These are phyloP conservation scores for Uronychia setigera DNA, from an alignment of 73 alveolate genomes.

Conservation along the genomic window DNA sequence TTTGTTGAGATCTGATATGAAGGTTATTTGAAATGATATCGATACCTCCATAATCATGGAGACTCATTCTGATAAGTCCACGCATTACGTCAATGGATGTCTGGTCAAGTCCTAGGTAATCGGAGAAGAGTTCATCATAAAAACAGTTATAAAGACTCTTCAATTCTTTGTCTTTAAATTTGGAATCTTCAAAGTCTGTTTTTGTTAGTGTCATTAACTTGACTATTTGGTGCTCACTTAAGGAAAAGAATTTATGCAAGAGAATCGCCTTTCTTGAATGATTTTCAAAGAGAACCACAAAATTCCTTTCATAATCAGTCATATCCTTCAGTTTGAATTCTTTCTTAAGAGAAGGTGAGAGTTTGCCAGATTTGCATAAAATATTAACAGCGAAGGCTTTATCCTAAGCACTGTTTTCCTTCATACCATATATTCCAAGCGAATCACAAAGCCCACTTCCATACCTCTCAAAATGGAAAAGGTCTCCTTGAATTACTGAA, in stretches of 20 bases:
- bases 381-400: background rate
- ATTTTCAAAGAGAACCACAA: background rate
- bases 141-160: background rate
- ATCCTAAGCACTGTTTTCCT: slow-evolving; percentile 8
- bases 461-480: slow-evolving; percentile 6
- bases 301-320: slow-evolving; percentile 2
- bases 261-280: slow-evolving; percentile 3
- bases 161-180: background rate
- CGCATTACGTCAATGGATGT: background rate
- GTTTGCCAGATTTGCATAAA: background rate
- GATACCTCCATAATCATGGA: background rate
- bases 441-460: slow-evolving; percentile 3
- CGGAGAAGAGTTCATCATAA: background rate
- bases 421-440: slow-evolving; percentile 4
- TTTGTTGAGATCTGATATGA: background rate
- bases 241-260: background rate
- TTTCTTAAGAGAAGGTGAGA: background rate
- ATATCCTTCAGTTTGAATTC: background rate
- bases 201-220: background rate
- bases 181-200: background rate
- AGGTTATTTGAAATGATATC: background rate
- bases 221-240: background rate
- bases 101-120: background rate
- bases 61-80: background rate
- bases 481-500: slow-evolving; percentile 5